Evolutionary conservation across 2,329 filamentous ascomycete genomes (phyloP).

Genomic region (Epichloe aotearoae): DNA sequence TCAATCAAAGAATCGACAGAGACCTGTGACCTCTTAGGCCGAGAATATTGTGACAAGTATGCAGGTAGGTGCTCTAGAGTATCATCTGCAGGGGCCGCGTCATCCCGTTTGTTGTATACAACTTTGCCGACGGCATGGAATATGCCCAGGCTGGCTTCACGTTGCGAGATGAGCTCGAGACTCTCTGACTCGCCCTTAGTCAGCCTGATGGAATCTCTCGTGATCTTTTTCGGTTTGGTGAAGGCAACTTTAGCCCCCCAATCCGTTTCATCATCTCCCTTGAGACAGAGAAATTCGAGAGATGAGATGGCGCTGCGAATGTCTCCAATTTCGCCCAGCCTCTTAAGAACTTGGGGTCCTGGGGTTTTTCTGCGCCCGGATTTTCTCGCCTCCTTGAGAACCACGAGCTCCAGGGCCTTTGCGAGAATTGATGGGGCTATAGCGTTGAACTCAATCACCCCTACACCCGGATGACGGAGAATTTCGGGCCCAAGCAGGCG

Average conservation of each 20-base stretch:
- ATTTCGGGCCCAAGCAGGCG: conserved; percentile 79
- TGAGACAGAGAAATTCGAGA: conserved; percentile 81
- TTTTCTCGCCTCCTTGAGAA: conserved; percentile 72
- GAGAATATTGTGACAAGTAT: conserved; percentile 42
- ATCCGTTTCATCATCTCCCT: conserved; percentile 59
- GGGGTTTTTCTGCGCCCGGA: conserved; percentile 65
- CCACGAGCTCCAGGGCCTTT: conserved; percentile 69
- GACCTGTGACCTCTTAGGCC: conserved; percentile 52
- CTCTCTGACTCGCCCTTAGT: conserved; percentile 71
- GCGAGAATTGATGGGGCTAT: conserved; percentile 76
- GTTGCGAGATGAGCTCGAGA: conserved; percentile 66
- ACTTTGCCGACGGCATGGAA: conserved; percentile 96
- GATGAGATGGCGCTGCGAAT: conserved; percentile 86
- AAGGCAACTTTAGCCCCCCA: conserved; percentile 66
- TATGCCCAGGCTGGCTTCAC: conserved; percentile 81
- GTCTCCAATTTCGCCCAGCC: conserved; percentile 76
- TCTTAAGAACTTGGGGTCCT: conserved; percentile 64
- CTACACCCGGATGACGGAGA: conserved; percentile 63
- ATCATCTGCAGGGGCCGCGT: conserved; percentile 28
- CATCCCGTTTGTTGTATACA: conserved; percentile 84
- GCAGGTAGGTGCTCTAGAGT: conserved; percentile 41
- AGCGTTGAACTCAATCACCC: conserved; percentile 81
- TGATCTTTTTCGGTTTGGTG: conserved; percentile 50
- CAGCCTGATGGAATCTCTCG: conserved; percentile 43
- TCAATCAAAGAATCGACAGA: conserved; percentile 68